Conservation (phyloP, 1,139 yeast genomes). For the Lodderomyces margitis region DNA sequence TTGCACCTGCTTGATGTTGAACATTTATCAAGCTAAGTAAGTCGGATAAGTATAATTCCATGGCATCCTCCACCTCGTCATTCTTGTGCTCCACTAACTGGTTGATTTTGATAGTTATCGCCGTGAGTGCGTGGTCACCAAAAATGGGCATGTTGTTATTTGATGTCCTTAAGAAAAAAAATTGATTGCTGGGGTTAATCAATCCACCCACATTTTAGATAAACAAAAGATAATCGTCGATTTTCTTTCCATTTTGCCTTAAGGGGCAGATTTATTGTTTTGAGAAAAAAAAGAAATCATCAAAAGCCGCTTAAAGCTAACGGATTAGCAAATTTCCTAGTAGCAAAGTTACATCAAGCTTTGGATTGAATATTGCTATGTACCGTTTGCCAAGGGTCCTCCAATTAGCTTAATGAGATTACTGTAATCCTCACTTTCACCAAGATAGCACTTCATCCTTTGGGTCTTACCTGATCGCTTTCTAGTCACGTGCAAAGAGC, state of each 20-base stretch:
- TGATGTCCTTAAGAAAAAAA: neutral
- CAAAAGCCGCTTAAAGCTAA: neutral
- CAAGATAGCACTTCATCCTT: too few species aligned
- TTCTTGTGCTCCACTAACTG: conserved; percentile 35
- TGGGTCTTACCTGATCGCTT: too few species aligned
- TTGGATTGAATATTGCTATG: too few species aligned
- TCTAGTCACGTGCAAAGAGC: conserved; percentile 2
- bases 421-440: too few species aligned
- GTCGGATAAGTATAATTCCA: conserved; percentile 39
- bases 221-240: neutral
- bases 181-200: neutral
- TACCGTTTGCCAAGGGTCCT: too few species aligned
- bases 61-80: conserved; percentile 33
- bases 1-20: conserved; percentile 48
- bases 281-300: neutral
- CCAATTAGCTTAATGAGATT: too few species aligned
- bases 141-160: conserved; percentile 40
- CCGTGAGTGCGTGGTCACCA: conserved; percentile 40
- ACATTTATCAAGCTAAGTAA: conserved; percentile 39
- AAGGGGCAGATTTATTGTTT: neutral
- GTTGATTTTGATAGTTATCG: conserved; percentile 45
- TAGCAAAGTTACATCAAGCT: too few species aligned
- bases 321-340: too few species aligned
- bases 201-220: neutral
- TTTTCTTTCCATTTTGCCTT: neutral